Evolutionary conservation across 768 basidiomycete genomes (phyloP), one percentile per base, ranked within the genome.

Genomic region (Omphalotus guepiniiformis): DNA sequence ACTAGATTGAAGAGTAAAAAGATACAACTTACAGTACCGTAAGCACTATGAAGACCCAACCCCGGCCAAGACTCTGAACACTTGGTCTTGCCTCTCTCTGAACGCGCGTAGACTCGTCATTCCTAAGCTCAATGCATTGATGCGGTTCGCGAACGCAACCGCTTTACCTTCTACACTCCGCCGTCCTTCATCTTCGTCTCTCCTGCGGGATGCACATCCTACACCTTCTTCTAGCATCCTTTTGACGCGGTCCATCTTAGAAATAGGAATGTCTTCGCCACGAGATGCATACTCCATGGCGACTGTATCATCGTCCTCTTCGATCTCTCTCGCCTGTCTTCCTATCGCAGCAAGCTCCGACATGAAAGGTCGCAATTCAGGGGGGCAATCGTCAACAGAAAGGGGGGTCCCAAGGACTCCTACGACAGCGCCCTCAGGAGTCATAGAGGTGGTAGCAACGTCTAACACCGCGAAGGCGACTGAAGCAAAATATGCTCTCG

Each of bases 401-500:
- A 93, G 64, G 0, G 65, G 66, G 42, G 73, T 63, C 1, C 84
- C 85, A 1, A 80, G 69, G 0, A 85, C 79, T 25, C 83, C 80
- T 1, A 77, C 57, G 3, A 87, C 69, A 1, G 71, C 61, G 3
- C 78, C 80, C 2, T 77, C 74, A 0, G 69, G 61, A 0, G 75
- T 73, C 1, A 82, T 61, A 1, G 75, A 68, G 3, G 67, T 71
- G 0, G 75, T 71, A 3, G 84, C 73, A 40, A 90, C 81, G 48
- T 82, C 74, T 23, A 92, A 72, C 47, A 93, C 79, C 41, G 91
- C 87, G 39, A 70, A 69, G 1, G 85, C 74, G 39, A 91, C 87
- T 0, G 82, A 72, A 13, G 84, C 82, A 58, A 88, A 93, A 69
- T 91, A 92, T 0, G 88, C 90, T 16, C 86, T 75, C 0, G 83